Percentiles rank a stretch among this genome's conserved stretches.
Conservation (phyloP, 495 filamentous ascomycete genomes). For the Parmelia sp. region DNA sequence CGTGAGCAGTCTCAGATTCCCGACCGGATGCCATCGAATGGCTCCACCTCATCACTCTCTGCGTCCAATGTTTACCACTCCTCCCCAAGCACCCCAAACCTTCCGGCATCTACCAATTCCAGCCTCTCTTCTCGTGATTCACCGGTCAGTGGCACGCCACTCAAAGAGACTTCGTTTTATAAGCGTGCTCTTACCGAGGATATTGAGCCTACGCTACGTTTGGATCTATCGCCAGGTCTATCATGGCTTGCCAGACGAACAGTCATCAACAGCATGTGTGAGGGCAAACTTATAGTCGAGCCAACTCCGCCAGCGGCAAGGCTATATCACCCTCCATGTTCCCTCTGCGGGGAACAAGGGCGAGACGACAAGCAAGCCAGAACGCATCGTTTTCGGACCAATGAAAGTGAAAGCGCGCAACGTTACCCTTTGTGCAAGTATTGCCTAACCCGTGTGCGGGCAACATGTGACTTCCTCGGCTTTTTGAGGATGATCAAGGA, state of each 20-base stretch:
- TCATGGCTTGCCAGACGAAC: constrained; percentile 86
- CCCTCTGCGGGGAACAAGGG: constrained; percentile 80
- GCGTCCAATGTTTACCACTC: constrained; percentile 38
- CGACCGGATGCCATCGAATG: constrained; percentile 30
- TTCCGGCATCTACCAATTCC: constrained; percentile 20
- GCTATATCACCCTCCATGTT: constrained; percentile 66
- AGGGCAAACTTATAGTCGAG: constrained; percentile 85
- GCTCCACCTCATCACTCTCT: constrained; percentile 41
- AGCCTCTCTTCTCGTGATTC: constrained; percentile 29
- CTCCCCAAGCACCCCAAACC: constrained; percentile 30
- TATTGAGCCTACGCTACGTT: constrained; percentile 84
- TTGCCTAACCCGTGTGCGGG: constrained; percentile 75
- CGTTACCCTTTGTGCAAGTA: constrained; percentile 85
- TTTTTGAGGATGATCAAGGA: constrained; percentile 86
- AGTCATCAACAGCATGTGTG: constrained; percentile 72
- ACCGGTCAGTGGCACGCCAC: constrained; percentile 36
- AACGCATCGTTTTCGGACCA: constrained; percentile 83
- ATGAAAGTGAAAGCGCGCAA: constrained; percentile 75
- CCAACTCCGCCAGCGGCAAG: constrained; percentile 59
- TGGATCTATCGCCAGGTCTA: constrained; percentile 83
- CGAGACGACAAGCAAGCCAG: constrained; percentile 62
- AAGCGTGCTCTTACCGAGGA: constrained; percentile 83
- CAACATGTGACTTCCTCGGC: constrained; percentile 84
- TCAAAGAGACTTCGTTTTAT: constrained; percentile 91
- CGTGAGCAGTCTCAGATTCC: constrained; percentile 17